Evolutionary conservation across 441 rosid genomes (phyloP).

Genomic region (California macrophylla): DNA sequence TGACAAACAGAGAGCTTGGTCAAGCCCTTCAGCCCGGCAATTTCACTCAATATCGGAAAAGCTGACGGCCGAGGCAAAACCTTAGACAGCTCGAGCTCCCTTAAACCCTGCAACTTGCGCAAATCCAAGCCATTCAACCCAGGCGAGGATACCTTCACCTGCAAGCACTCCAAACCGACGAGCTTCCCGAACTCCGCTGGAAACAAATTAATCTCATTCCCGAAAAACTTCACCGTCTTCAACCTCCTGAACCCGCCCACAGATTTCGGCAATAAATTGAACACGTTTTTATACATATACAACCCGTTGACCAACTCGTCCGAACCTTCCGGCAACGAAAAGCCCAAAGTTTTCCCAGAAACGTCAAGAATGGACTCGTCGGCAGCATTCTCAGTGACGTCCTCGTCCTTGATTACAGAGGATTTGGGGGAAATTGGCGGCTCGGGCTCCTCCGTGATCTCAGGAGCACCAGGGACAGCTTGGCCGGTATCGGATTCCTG

Average conservation of each 20-base stretch:
- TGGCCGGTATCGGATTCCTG: constrained; percentile 26
- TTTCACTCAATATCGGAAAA: constrained; percentile 63
- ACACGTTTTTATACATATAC: constrained; percentile 61
- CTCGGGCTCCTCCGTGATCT: constrained; percentile 21
- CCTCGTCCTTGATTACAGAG: neutral
- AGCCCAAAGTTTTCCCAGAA: constrained; percentile 55
- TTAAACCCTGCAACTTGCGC: constrained; percentile 55
- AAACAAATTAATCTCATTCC: constrained; percentile 63
- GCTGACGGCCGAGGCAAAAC: constrained; percentile 62
- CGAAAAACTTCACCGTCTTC: constrained; percentile 66
- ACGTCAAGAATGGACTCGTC: constrained; percentile 64
- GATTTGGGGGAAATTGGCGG: constrained; percentile 15
- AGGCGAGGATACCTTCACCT: constrained; percentile 61
- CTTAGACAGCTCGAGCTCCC: constrained; percentile 77
- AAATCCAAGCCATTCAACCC: constrained; percentile 52
- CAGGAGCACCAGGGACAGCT: constrained; percentile 17
- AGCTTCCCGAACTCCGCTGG: constrained; percentile 58
- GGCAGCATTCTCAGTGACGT: constrained; percentile 20
- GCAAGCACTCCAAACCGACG: constrained; percentile 66
- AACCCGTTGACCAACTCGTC: constrained; percentile 38
- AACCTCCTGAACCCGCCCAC: constrained; percentile 42
- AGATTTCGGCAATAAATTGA: constrained; percentile 70
- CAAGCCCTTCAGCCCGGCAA: constrained; percentile 68
- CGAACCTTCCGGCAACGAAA: constrained; percentile 38
- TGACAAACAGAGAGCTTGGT: constrained; percentile 82